Evolutionary conservation across 306 rosid genomes (phyloP).

Genomic region (Cucurbita moschata): DNA sequence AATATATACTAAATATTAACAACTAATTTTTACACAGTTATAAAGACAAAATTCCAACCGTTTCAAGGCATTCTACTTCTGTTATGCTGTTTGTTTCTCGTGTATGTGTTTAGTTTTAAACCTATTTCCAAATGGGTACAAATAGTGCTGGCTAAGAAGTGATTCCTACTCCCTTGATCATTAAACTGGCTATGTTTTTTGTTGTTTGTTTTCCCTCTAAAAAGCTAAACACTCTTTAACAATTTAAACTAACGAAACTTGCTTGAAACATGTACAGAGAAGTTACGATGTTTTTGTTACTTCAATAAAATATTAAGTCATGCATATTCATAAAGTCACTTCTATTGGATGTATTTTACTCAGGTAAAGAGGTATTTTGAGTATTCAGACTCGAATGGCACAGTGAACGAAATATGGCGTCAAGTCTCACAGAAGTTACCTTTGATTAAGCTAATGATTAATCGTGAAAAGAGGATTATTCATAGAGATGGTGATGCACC

Average conservation of each 20-base stretch:
- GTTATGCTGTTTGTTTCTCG: background rate
- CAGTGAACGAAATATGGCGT: slow-evolving; percentile 81
- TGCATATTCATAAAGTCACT: background rate
- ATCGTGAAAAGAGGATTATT: slow-evolving; percentile 60
- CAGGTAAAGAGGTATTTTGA: slow-evolving; percentile 75
- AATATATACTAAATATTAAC: background rate
- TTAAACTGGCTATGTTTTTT: background rate
- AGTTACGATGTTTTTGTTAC: background rate
- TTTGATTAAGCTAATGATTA: slow-evolving; percentile 57
- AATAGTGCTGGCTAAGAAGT: background rate
- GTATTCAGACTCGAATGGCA: slow-evolving; percentile 37
- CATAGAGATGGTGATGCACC: slow-evolving; percentile 24
- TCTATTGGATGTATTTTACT: slow-evolving; percentile 9
- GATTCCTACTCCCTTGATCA: background rate
- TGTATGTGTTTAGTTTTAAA: background rate
- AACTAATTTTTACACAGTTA: background rate
- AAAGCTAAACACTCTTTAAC: background rate
- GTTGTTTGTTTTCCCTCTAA: background rate
- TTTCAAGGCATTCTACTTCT: background rate
- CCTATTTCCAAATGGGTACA: background rate
- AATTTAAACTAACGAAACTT: background rate
- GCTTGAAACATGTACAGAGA: background rate
- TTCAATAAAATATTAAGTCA: background rate
- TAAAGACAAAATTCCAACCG: background rate
- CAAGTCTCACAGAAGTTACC: slow-evolving; percentile 74